Base-by-base conservation (phyloP, 768 basidiomycete species). In the Boletus fagicola region DNA sequence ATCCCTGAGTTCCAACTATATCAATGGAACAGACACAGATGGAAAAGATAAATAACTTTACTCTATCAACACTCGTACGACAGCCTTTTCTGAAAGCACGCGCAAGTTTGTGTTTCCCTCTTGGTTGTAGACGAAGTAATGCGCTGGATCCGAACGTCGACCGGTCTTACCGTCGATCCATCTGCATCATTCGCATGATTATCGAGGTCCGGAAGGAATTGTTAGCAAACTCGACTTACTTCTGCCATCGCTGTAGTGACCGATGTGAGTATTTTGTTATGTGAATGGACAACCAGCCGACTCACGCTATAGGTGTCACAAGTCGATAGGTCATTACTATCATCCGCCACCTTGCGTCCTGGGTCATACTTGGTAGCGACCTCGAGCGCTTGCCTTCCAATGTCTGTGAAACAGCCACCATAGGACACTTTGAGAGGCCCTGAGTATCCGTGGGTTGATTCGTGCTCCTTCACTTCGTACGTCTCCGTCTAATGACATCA, bases 121-220 rank as follows among this genome's bases (percentile, higher is more conserved):
- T 54, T 80, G 77, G 44, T 77, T 80, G 60, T 84, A 84, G 46
- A 84, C 68, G 49, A 78, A 83, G 60, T 75, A 62, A 57, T 83
- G 79, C 4, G 86, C 75, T 0, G 78, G 64, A 62, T 87, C 85
- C 0, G 84, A 85, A 22, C 86, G 80, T 44, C 61, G 74, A 26
- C 86, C 86, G 3, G 75, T 81, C 36, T 75, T 68, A 5, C 62
- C 69, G 57, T 81, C 77, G 28, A 87, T 77, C 68, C 81, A 88
- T 64, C 86, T 87, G 40, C 10, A 42, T 59, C 8, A 16, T 16
- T 40, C 15, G 12, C 1, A 30, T 10, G 13, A 16, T 7, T 13
- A 10, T 6, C n/a, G 39, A 50, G 8, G 6, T 20, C 11, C 12
- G 2, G 22, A 38, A 38, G 15, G 4, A 2, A 8, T 18, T 16